A percentile compares a stretch with the other conserved stretches of the same genome.
Evolutionary conservation across 2,329 filamentous ascomycete species (phyloP).

Genomic region (Pyricularia sp.): DNA sequence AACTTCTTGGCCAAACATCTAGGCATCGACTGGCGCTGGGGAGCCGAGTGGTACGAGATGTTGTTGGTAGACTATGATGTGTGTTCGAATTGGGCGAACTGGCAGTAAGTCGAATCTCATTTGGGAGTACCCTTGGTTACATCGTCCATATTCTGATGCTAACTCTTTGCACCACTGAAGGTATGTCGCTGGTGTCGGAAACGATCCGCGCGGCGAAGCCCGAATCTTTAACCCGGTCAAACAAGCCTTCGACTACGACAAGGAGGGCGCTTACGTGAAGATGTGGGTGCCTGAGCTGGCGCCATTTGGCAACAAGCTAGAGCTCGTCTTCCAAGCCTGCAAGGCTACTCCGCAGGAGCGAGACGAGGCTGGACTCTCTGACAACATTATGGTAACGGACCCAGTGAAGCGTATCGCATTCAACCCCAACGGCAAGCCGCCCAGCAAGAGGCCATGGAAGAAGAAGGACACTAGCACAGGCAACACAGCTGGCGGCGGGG

Average conservation of each 20-base stretch:
- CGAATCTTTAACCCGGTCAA: constrained; percentile 76
- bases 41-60: constrained; percentile 73
- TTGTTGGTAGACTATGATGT: constrained; percentile 65
- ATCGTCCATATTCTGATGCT: neutral
- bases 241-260: constrained; percentile 67
- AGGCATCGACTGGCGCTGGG: constrained; percentile 65
- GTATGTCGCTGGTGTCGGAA: constrained; percentile 67
- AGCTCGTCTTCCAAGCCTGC: constrained; percentile 59
- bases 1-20: constrained; percentile 62
- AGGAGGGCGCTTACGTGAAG: constrained; percentile 54
- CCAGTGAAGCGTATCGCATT: constrained; percentile 56
- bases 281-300: constrained; percentile 59
- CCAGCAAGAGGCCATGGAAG: constrained; percentile 8
- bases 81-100: constrained; percentile 67
- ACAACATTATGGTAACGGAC: constrained; percentile 51
- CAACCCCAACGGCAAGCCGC: constrained; percentile 37
- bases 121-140: neutral
- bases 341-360: constrained; percentile 47
- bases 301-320: constrained; percentile 30
- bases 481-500: neutral
- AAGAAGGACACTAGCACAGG: neutral
- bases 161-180: neutral
- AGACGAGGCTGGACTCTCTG: constrained; percentile 38
- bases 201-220: constrained; percentile 58
- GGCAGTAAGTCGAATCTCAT: constrained; percentile 34